Base-by-base conservation (phyloP, 2,329 filamentous ascomycete genomes). In the Whalleya microplaca region DNA sequence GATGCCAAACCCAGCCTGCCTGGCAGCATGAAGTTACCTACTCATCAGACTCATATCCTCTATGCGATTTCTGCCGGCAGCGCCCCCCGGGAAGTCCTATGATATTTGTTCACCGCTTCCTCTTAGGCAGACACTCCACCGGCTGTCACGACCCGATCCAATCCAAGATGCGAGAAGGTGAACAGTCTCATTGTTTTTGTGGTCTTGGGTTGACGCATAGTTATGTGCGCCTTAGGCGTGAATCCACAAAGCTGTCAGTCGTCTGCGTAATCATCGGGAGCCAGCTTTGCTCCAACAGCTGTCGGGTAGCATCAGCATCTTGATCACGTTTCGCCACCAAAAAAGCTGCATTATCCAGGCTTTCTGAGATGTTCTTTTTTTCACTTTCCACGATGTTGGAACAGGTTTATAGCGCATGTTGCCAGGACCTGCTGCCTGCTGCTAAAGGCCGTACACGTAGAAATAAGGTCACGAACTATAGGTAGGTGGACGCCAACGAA, bases 91-190 rank as follows among this genome's bases (percentile, higher is more conserved):
- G n/a, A n/a, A n/a, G n/a, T n/a, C n/a, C n/a, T n/a, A n/a, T n/a
- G n/a, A n/a, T n/a, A n/a, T n/a, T 58, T 61, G 58, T 61, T 64
- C 61, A 62, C 59, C 55, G 62, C 62, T 63, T 51, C 43, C 53
- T 56, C 48, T 48, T 50, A 43, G 50, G 58, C 60, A 59, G 58
- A 52, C 53, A 56, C 50, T 41, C 52, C 37, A 48, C 32, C 53
- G 45, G 62, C 61, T 64, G 65, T 63, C 58, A 57, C 59, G 58
- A 59, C 61, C 64, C 62, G 60, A 60, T 48, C 58, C 42, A 59
- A 60, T 48, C 58, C 42, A 53, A 44, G 47, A 53, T 41, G 43
- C 4, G 16, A 41, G 53, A 40, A 52, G 45, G 42, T 29, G 51
- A 21, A 45, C 23, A n/a, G n/a, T 45, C 42, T 53, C 46, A 48